A percentile compares a stretch with the other conserved stretches of the same genome.
These are phyloP conservation scores for Meripilus lineatus DNA, from an alignment of 1,284 basidiomycete species.

Conservation along the genomic window DNA sequence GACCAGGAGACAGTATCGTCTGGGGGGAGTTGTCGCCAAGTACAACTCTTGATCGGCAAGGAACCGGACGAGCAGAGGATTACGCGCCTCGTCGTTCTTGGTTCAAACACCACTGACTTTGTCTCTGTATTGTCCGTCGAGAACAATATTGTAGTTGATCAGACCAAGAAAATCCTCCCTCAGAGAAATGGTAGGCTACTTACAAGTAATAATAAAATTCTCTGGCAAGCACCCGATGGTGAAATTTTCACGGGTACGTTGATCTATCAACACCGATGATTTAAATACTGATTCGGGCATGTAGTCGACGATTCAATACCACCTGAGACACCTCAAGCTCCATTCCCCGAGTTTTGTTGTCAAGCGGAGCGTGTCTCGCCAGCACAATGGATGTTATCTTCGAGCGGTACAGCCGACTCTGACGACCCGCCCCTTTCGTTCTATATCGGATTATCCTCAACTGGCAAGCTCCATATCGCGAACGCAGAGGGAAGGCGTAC, in stretches of 20 bases:
- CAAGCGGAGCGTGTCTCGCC: conserved; percentile 22
- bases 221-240: conserved; percentile 51
- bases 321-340: too few relatives aligned
- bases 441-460: conserved; percentile 64
- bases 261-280: too few relatives aligned
- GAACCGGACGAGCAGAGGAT: too few relatives aligned
- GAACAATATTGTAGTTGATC: conserved; percentile 6
- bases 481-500: conserved; percentile 20
- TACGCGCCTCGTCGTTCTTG: too few relatives aligned
- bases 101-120: conserved; percentile 15
- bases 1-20: too few relatives aligned
- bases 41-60: too few relatives aligned
- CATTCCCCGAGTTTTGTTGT: conserved; percentile 60
- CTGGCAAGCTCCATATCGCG: conserved; percentile 59
- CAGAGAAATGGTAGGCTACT: conserved; percentile 41
- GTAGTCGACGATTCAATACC: too few relatives aligned
- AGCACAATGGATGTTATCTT: conserved; percentile 20
- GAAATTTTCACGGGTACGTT: conserved; percentile 46
- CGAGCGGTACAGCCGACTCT: conserved; percentile 1
- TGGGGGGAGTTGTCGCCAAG: too few relatives aligned
- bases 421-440: conserved; percentile 21
- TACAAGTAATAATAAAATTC: conserved; percentile 23
- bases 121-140: conserved; percentile 14
- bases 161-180: conserved; percentile 22
- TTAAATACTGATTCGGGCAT: too few relatives aligned